A percentile compares a stretch with the other conserved stretches of the same genome.
These are phyloP conservation scores for Gossypium bickii DNA, from an alignment of 345 rosid genomes.

Conservation along the genomic window DNA sequence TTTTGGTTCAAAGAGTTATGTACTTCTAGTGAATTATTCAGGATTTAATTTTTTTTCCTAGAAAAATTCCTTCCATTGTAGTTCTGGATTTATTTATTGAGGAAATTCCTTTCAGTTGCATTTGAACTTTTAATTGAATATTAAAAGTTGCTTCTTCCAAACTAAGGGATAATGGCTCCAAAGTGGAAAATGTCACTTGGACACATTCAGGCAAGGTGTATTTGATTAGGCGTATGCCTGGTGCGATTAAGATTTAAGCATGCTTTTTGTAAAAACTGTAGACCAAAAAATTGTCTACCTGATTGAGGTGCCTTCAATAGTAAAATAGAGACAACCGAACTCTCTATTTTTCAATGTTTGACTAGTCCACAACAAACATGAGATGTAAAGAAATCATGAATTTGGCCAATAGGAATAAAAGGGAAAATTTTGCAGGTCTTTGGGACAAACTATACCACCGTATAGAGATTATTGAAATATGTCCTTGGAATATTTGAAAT, in stretches of 20 bases:
- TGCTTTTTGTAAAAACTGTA: too few relatives aligned
- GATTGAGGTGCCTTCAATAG: background rate
- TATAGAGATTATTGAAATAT: background rate
- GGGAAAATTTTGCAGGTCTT: background rate
- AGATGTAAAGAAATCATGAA: background rate
- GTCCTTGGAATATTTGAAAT: background rate
- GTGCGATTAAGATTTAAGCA: too few relatives aligned
- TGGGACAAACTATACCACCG: background rate
- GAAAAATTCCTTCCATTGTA: background rate
- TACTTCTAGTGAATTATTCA: background rate
- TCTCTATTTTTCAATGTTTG: background rate
- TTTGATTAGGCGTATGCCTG: too few relatives aligned
- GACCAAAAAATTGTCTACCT: background rate
- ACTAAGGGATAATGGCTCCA: too few relatives aligned
- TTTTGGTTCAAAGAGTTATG: background rate
- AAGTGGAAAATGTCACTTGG: too few relatives aligned
- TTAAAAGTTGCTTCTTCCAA: too few relatives aligned
- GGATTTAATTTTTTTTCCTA: background rate
- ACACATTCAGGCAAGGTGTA: too few relatives aligned
- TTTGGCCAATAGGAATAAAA: background rate
- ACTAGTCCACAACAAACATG: background rate
- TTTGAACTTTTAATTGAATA: too few relatives aligned
- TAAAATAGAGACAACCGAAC: background rate
- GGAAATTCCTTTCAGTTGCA: too few relatives aligned
- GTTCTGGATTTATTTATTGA: background rate